phyloP scores from a whole-genome alignment of 805 yeast genomes.

The Starmera amethionina region DNA sequence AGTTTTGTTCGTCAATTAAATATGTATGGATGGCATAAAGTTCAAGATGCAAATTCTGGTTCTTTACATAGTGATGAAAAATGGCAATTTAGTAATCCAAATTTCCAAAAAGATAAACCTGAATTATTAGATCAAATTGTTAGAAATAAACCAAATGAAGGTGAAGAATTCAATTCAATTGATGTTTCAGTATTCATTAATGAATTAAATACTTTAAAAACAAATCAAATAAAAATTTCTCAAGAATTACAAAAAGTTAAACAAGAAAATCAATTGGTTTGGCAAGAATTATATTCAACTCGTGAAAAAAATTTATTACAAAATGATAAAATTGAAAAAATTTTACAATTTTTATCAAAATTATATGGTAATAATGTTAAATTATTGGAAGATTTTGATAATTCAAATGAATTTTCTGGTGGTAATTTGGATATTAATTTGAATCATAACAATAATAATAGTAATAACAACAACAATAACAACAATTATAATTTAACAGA shows the following conservation, averaged over 20 bases:
- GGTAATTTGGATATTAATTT: not conserved
- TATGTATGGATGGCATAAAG: constrained; percentile 99
- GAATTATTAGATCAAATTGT: constrained; percentile 80
- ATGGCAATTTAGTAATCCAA: constrained; percentile 82
- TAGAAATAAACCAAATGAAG: constrained; percentile 46
- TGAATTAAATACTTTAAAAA: constrained; percentile 69
- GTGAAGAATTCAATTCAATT: constrained; percentile 2
- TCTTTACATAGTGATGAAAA: constrained; percentile 65
- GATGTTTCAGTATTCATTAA: constrained; percentile 33
- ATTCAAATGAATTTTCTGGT: not conserved
- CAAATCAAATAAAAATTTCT: constrained; percentile 69
- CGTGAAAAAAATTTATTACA: constrained; percentile 82
- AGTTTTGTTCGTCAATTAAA: constrained; percentile 92
- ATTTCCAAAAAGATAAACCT: constrained; percentile 67
- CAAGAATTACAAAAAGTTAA: constrained; percentile 79
- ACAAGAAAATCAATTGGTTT: constrained; percentile 78
- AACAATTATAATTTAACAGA: not conserved
- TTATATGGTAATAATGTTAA: constrained; percentile 26
- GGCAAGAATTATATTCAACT: constrained; percentile 81
- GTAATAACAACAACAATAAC: not conserved
- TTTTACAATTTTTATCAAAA: constrained; percentile 77
- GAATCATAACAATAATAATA: not conserved
- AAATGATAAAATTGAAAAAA: constrained; percentile 79
- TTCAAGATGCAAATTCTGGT: constrained; percentile 83
- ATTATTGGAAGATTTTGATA: not conserved